Evolutionary conservation across 441 rosid species (phyloP).

Genomic region (Populus hybrid): DNA sequence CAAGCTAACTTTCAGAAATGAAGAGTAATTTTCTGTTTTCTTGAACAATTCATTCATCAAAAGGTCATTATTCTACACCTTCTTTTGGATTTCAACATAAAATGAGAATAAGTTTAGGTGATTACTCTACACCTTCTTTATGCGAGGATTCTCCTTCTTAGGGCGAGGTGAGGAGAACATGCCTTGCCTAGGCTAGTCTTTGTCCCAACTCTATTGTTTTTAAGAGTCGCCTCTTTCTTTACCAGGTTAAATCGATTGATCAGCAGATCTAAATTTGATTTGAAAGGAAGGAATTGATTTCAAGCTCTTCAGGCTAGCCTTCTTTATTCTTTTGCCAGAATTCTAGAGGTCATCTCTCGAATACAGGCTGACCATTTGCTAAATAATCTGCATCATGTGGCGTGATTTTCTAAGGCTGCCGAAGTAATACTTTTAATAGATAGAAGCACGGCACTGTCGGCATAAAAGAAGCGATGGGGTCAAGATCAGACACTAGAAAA

Average conservation of each 20-base stretch:
- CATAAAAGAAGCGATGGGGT: background rate
- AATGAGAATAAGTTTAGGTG: background rate
- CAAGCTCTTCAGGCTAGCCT: background rate
- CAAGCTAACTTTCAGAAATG: background rate
- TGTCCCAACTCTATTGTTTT: background rate
- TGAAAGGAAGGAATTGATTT: background rate
- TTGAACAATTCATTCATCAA: background rate
- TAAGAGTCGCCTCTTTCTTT: background rate
- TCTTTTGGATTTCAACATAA: background rate
- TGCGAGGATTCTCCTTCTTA: no score
- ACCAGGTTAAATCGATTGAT: background rate
- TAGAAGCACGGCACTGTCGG: background rate
- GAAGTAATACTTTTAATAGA: no score
- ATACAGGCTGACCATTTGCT: background rate
- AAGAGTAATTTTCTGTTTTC: background rate
- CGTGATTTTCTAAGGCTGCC: background rate
- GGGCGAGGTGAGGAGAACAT: no score
- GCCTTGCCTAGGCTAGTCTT: no score
- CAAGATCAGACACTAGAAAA: background rate
- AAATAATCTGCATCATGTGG: background rate
- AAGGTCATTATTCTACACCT: background rate
- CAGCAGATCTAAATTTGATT: background rate
- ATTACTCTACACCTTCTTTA: no score
- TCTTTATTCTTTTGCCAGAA: background rate
- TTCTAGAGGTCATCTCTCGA: background rate